Conservation (phyloP, 2,329 filamentous ascomycete species). For the Sphaerulina musiva region DNA sequence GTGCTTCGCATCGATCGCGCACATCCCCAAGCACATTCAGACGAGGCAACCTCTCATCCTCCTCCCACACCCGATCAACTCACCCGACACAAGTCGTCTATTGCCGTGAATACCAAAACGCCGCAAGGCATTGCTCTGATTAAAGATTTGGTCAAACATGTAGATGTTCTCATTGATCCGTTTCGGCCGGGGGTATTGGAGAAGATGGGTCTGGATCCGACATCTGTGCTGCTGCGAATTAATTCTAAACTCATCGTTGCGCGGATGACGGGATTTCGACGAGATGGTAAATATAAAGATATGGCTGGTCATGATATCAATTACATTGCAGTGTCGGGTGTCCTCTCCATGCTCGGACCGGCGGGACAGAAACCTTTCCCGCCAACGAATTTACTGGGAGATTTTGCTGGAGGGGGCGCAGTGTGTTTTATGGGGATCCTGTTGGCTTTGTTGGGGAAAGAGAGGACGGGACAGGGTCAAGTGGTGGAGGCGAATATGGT, state of each 20-base stretch:
- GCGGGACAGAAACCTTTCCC: slow-evolving; percentile 63
- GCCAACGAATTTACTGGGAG: slow-evolving; percentile 76
- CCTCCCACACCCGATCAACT: slow-evolving; percentile 62
- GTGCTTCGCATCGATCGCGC: slow-evolving; percentile 78
- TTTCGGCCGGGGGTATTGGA: slow-evolving; percentile 89
- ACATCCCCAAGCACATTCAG: slow-evolving; percentile 37
- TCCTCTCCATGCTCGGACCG: slow-evolving; percentile 68
- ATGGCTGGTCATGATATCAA: slow-evolving; percentile 98
- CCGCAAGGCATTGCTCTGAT: slow-evolving; percentile 58
- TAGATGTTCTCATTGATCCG: slow-evolving; percentile 85
- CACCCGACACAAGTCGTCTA: slow-evolving; percentile 71
- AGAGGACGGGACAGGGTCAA: slow-evolving; percentile 63
- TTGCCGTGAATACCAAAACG: slow-evolving; percentile 72
- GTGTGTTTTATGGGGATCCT: slow-evolving; percentile 76
- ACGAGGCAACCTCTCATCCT: slow-evolving; percentile 15
- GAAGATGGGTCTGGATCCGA: slow-evolving; percentile 68
- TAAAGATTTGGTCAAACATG: slow-evolving; percentile 53
- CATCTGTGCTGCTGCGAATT: slow-evolving; percentile 53
- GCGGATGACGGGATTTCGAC: slow-evolving; percentile 82
- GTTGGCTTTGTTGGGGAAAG: slow-evolving; percentile 65
- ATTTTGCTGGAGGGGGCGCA: slow-evolving; percentile 85
- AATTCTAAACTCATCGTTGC: slow-evolving; percentile 76
- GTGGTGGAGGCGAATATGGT: slow-evolving; percentile 97
- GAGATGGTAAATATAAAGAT: slow-evolving; percentile 73
- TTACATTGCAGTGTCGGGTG: slow-evolving; percentile 83